Evolutionary conservation across 106 monocot species (phyloP), one percentile per base, ranked within the genome.

Genomic region (Dioscorea alata): DNA sequence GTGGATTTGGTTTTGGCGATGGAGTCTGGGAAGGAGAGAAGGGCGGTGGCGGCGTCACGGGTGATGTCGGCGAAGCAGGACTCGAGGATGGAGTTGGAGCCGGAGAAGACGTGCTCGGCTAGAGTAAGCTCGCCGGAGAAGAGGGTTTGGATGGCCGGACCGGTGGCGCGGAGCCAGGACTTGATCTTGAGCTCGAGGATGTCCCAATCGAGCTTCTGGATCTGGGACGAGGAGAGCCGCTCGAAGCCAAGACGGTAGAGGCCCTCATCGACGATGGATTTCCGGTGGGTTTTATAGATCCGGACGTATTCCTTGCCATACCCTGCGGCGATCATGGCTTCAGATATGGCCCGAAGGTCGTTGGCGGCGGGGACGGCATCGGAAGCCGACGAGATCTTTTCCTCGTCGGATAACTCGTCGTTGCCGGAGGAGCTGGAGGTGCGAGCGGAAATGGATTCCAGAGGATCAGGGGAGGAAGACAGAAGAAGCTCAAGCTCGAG

Each of bases 81-180:
- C 52, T 82, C 89, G 20, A 67, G 53, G 63, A 84, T 76, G 32
- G 82, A 48, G 42, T 71, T 77, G 50, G 65, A 42, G 12, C 34
- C 65, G n/a, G 65, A 73, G 68, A 90, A 90, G 33, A 90, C 80
- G 54, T 63, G 68, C 50, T 85, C 76, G 64, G 67, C 82, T 42
- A 94, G 80, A 16, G 59, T 14, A 4, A 74, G 79, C 78, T 94
- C 94, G 21, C 73, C 76, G 69, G 79, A 2, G 74, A 90, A 82
- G 70, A 90, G 48, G 3, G 70, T 74, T 4, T 64, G 23, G 23
- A 90, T 35, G 4, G 82, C 87, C 48, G 53, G 42, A 10, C 12
- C 13, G 28, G 65, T 14, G 7, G 65, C 75, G 33, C 32, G 23
- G 12, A 83, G 66, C 94, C 94, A 94, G 5, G 71, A 54, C 18